A percentile compares a stretch with the other conserved stretches of the same genome.
Evolutionary conservation across 2,329 filamentous ascomycete genomes (phyloP).

Genomic region (Amesomyces nigricolor): DNA sequence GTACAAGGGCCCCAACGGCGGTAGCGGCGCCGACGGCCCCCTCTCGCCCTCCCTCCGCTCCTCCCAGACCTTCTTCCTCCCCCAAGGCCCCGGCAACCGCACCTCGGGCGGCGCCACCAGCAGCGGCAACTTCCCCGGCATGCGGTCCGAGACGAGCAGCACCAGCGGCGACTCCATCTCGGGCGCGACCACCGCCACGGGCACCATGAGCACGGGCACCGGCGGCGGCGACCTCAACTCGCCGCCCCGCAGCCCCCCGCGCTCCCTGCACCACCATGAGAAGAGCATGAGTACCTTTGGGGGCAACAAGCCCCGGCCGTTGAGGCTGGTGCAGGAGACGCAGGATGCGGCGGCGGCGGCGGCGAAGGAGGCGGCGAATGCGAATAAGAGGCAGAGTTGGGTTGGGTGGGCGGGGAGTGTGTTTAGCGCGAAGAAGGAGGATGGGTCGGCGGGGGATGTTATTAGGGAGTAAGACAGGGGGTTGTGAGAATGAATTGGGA

Average conservation of each 20-base stretch:
- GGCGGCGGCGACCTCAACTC: conserved; percentile 47
- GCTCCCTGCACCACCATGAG: conserved; percentile 43
- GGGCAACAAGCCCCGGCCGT: conserved; percentile 72
- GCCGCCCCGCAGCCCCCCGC: conserved; percentile 47
- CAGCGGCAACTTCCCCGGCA: conserved; percentile 65
- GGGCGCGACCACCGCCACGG: not conserved
- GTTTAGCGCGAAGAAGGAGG: conserved; percentile 45
- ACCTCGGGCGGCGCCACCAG: conserved; percentile 44
- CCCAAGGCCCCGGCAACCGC: conserved; percentile 43
- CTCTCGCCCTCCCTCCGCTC: conserved; percentile 55
- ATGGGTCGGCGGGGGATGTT: conserved; percentile 20
- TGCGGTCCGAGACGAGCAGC: conserved; percentile 59
- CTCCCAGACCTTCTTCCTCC: conserved; percentile 59
- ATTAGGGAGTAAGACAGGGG: conserved; percentile 25
- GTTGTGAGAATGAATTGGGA: not conserved
- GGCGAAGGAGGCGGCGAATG: conserved; percentile 31
- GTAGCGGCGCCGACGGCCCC: conserved; percentile 54
- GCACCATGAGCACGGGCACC: conserved; percentile 26
- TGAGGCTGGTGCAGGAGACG: conserved; percentile 82
- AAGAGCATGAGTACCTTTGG: conserved; percentile 53
- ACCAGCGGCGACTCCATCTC: conserved; percentile 61
- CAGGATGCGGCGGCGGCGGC: conserved; percentile 40
- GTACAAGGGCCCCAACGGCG: conserved; percentile 66
- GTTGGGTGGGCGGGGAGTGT: conserved; percentile 49
- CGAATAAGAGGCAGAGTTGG: conserved; percentile 60